These are phyloP conservation scores for Mrakia frigida DNA, from an alignment of 768 basidiomycete species.

Conservation along the genomic window DNA sequence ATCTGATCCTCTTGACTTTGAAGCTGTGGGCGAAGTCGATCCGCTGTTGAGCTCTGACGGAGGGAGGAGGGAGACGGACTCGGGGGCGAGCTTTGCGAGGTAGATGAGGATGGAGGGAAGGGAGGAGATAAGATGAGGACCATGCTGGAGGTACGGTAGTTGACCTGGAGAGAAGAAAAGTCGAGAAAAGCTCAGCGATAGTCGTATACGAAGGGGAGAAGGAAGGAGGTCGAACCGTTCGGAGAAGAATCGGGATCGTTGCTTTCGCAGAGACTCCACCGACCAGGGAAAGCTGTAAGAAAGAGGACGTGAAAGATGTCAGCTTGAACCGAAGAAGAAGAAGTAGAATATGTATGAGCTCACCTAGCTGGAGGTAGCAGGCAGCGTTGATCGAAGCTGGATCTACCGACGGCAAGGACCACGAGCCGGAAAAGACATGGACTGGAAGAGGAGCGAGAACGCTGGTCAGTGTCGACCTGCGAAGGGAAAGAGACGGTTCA, in stretches of 20 bases:
- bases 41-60: not conserved
- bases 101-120: slow-evolving; percentile 13
- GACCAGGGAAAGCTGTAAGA: slow-evolving; percentile 16
- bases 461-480: not conserved
- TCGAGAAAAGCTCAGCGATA: not conserved
- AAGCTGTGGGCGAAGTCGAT: not conserved
- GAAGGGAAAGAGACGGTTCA: too few relatives aligned
- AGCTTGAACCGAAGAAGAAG: not conserved
- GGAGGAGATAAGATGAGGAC: slow-evolving; percentile 20
- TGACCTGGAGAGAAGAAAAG: slow-evolving; percentile 15
- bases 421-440: slow-evolving; percentile 28
- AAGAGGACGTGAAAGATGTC: not conserved
- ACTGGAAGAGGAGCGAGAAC: slow-evolving; percentile 15
- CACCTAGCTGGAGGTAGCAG: slow-evolving; percentile 27
- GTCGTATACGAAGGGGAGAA: not conserved
- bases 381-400: slow-evolving; percentile 25
- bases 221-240: slow-evolving; percentile 17
- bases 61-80: slow-evolving; percentile 1
- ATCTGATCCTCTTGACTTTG: slow-evolving; percentile 10
- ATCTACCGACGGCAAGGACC: slow-evolving; percentile 27
- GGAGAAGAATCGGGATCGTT: slow-evolving; percentile 32
- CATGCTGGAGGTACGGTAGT: slow-evolving; percentile 28
- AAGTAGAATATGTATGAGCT: not conserved
- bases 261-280: slow-evolving; percentile 23
- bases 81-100: slow-evolving; percentile 20